Base-by-base conservation (phyloP, 441 rosid genomes). In the Bruguiera hainesii region DNA sequence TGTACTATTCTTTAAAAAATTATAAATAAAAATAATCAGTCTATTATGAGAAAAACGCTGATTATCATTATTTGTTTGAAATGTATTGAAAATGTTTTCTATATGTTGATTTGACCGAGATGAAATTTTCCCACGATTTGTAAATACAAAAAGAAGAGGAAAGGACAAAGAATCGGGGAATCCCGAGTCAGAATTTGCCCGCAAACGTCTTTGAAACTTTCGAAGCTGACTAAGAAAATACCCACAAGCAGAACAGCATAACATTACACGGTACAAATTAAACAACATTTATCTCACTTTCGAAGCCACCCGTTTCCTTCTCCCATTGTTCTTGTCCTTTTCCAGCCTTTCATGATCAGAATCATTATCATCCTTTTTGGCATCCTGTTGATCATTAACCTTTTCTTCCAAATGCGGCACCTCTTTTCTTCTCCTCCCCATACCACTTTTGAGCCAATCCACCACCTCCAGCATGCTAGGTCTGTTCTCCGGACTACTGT, bases 391-490 rank as follows among this genome's bases (percentile, higher is more conserved):
- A 11, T 39, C 64, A 8, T 33, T 29, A 5, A 66, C 65, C 56
- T 53, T 28, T 8, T 61, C 35, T 11, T 67, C 73, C 1, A 50
- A 58, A 18, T 50, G 56, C 21, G 52, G 39, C 37, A 71, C 67
- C 72, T 71, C 75, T 49, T 68, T 83, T 30, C 21, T 73, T 66
- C 77, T 73, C 50, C 73, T 73, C 28, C 73, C 30, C 1, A 61
- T 7, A 7, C 80, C 73, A 56, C 85, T 85, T 56, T 75, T 80
- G 55, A 87, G 79, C 63, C 86, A 78, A 53, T 83, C 77, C 7
- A 85, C 78, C 63, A 87, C 96, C 25, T 84, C 78, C 25, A 78
- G 66, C 81, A 89, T 89, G 56, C 70, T 77, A 1, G 90, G 92
- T 63, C 90, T 75, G 26, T 78, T 80, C 67, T 87, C 90, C 0